A percentile compares a stretch with the other conserved stretches of the same genome.
These are phyloP conservation scores for Mycena filopes DNA, from an alignment of 768 basidiomycete species.

Conservation along the genomic window DNA sequence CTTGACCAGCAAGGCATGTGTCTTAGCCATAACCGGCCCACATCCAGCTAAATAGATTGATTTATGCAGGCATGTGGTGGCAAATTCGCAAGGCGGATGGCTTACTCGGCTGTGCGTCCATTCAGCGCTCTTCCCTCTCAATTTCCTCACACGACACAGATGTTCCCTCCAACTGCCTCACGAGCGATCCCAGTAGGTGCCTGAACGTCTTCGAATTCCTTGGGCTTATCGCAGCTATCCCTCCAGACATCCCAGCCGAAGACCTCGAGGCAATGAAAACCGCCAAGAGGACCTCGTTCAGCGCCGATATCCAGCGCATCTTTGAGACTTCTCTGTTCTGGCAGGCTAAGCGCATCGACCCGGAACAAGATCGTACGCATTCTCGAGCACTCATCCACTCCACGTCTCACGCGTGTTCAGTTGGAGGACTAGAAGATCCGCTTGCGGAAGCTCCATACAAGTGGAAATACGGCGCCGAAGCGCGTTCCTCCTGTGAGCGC, in stretches of 20 bases:
- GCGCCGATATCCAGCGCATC: background rate
- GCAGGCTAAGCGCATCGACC: background rate
- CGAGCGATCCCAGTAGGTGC: background rate
- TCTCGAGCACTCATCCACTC: background rate
- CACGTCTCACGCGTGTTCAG: background rate
- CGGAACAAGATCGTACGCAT: background rate
- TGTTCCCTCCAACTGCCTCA: background rate
- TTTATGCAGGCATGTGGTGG: slow-evolving; percentile 11
- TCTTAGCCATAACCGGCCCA: too few species aligned
- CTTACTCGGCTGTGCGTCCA: background rate
- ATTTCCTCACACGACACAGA: background rate
- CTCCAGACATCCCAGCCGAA: background rate
- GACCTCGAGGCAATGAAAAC: background rate
- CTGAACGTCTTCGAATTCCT: background rate
- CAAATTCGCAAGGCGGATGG: slow-evolving; percentile 8
- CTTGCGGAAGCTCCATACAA: background rate
- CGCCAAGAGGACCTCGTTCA: background rate
- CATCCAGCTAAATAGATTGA: too few species aligned
- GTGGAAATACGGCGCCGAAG: background rate
- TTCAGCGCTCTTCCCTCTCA: background rate
- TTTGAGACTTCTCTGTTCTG: background rate
- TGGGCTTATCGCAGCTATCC: background rate
- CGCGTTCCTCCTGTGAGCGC: background rate
- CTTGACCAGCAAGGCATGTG: slow-evolving; percentile 5
- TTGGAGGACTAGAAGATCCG: background rate